Evolutionary conservation across 306 rosid genomes (phyloP).

Genomic region (Rubus parviflorus): DNA sequence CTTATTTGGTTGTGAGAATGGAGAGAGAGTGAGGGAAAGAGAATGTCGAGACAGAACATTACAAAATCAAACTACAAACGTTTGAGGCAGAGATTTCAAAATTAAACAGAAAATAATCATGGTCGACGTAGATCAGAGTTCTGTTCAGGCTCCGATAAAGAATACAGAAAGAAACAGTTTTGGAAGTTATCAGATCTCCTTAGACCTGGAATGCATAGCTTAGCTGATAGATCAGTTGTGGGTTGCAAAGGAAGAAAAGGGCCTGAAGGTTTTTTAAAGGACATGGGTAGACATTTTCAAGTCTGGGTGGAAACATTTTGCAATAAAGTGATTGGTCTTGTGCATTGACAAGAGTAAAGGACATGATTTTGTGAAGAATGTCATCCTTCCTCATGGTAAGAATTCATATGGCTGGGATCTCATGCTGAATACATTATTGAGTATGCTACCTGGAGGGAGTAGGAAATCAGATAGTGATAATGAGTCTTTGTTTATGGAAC

Average conservation of each 20-base stretch:
- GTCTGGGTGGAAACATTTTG: background rate
- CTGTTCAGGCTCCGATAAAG: background rate
- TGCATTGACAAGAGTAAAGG: background rate
- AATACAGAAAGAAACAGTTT: background rate
- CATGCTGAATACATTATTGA: background rate
- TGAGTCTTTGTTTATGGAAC: background rate
- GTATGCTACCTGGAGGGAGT: background rate
- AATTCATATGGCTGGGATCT: background rate
- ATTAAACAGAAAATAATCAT: background rate
- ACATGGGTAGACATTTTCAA: background rate
- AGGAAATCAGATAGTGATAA: background rate
- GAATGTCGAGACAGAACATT: background rate
- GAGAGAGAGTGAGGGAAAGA: background rate
- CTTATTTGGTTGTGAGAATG: background rate
- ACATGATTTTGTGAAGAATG: background rate
- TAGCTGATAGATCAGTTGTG: background rate
- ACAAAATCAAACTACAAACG: background rate
- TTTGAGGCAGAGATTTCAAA: background rate
- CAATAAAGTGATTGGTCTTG: background rate
- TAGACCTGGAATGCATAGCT: background rate
- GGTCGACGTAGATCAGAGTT: background rate
- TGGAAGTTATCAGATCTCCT: background rate
- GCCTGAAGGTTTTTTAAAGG: background rate
- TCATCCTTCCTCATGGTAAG: background rate
- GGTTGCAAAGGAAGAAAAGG: background rate